Conservation (phyloP, 2,329 filamentous ascomycete genomes). For the Thyridium curvatum region DNA sequence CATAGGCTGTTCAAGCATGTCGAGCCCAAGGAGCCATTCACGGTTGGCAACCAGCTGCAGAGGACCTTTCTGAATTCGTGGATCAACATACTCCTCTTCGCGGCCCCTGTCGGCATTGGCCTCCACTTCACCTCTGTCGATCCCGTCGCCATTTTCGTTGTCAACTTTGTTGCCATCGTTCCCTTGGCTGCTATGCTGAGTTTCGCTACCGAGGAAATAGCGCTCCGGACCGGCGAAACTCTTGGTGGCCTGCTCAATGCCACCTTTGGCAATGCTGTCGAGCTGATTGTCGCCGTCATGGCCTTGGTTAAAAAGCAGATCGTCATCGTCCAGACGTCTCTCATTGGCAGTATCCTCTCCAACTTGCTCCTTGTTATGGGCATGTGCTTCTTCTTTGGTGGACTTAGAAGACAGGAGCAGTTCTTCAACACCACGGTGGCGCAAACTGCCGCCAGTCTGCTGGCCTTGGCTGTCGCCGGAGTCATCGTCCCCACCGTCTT, state of each 20-base stretch:
- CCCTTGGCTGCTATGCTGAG: constrained; percentile 78
- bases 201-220: constrained; percentile 85
- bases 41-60: constrained; percentile 59
- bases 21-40: constrained; percentile 49
- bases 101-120: constrained; percentile 74
- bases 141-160: constrained; percentile 65
- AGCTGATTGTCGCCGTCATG: constrained; percentile 83
- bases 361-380: constrained; percentile 85
- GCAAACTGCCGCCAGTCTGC: constrained; percentile 77
- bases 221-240: constrained; percentile 74
- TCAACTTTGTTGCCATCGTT: constrained; percentile 92
- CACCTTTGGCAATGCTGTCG: constrained; percentile 72
- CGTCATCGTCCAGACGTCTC: constrained; percentile 83
- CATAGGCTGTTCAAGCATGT: constrained; percentile 36
- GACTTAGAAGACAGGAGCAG: constrained; percentile 71
- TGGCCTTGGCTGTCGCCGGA: constrained; percentile 72
- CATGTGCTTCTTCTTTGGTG: constrained; percentile 88
- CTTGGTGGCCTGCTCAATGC: constrained; percentile 86
- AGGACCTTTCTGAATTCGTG: constrained; percentile 75
- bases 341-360: constrained; percentile 87
- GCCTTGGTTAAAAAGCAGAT: constrained; percentile 70
- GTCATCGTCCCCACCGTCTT: constrained; percentile 91
- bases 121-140: constrained; percentile 50
- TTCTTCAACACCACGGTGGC: constrained; percentile 90
- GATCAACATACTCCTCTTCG: constrained; percentile 77